Base-by-base conservation (phyloP, 2,329 filamentous ascomycete genomes). In the Botrytis byssoidea region DNA sequence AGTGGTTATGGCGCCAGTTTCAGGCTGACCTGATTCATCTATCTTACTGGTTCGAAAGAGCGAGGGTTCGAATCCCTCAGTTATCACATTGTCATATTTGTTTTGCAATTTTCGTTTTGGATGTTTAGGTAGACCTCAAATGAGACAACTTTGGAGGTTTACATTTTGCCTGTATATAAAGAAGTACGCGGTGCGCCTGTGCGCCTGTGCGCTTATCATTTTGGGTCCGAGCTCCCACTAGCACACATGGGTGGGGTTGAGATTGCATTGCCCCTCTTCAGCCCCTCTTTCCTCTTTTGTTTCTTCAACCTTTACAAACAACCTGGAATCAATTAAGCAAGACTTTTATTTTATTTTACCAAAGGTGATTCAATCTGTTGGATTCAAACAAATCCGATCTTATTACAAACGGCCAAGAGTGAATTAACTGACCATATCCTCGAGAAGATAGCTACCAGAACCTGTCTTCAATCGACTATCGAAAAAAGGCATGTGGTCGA, bases 1-100 rank as follows among this genome's bases (percentile, higher is more conserved):
- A 82, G 80, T 78, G 79, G 80, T 81, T 81, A 81, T 79, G 80
- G 81, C 80, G 81, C 80, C 77, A 81, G 80, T 80, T 82, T 82
- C 81, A 82, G 81, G 78, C 55, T 35, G 5, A 74, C 71, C 66
- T 74, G 73, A 75, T 74, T 64, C 70, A 16, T 1, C n/a, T 42
- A 73, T 22, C 5, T 29, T 73, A 70, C 71, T 73, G 71, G 71
- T 73, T 81, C 79, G 79, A 78, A 80, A 80, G 80, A 81, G 79
- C 80, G 79, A 76, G 80, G 78, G 80, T 81, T 81, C 80, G 79
- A 81, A 77, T 80, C 80, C 79, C 80, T 76, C 78, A 63, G 37
- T 63, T 40, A 40, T 63, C 60, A 48, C 20, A 25, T 1, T 48
- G 1, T 10, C 8, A 3, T 8, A 48, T 10, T 48, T 2, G 9